Conservation (phyloP, 169 alveolate species). For the Plasmodium sp. region DNA sequence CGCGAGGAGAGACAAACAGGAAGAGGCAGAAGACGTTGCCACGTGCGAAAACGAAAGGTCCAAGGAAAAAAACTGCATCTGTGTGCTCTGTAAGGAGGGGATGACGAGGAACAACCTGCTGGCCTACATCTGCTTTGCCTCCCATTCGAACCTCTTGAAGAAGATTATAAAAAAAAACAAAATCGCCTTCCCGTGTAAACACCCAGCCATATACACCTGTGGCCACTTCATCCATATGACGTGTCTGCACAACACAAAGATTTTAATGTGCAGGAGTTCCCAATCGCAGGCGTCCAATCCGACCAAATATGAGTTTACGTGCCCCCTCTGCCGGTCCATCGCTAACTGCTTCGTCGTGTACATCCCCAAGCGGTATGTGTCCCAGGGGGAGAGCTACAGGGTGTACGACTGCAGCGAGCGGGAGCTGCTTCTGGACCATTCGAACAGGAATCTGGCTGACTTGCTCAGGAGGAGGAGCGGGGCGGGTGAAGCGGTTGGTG, state of each 20-base stretch:
- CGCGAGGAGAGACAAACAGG: background rate
- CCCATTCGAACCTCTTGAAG: slow-evolving; percentile 47
- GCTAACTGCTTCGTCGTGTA: slow-evolving; percentile 57
- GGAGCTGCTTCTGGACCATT: slow-evolving; percentile 19
- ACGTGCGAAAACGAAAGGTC: slow-evolving; percentile 44
- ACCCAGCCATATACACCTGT: slow-evolving; percentile 61
- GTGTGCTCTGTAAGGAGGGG: slow-evolving; percentile 70
- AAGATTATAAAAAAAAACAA: slow-evolving; percentile 63
- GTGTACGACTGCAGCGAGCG: slow-evolving; percentile 21
- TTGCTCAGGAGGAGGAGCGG: background rate
- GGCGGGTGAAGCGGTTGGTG: background rate
- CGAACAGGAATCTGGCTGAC: slow-evolving; percentile 40
- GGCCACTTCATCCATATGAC: slow-evolving; percentile 62
- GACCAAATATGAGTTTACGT: slow-evolving; percentile 47
- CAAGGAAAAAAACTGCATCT: slow-evolving; percentile 61
- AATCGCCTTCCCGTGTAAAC: slow-evolving; percentile 61
- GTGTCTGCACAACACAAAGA: slow-evolving; percentile 50
- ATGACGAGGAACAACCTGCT: slow-evolving; percentile 46
- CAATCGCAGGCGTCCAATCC: slow-evolving; percentile 11
- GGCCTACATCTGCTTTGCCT: slow-evolving; percentile 61
- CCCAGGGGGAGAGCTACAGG: slow-evolving; percentile 24
- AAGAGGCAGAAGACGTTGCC: background rate
- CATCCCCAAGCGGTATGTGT: slow-evolving; percentile 48
- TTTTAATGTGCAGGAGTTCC: slow-evolving; percentile 6
- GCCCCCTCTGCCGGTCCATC: slow-evolving; percentile 59